These are phyloP conservation scores for Aureobasidium sp. DNA, from an alignment of 2,329 filamentous ascomycete genomes.

Conservation along the genomic window DNA sequence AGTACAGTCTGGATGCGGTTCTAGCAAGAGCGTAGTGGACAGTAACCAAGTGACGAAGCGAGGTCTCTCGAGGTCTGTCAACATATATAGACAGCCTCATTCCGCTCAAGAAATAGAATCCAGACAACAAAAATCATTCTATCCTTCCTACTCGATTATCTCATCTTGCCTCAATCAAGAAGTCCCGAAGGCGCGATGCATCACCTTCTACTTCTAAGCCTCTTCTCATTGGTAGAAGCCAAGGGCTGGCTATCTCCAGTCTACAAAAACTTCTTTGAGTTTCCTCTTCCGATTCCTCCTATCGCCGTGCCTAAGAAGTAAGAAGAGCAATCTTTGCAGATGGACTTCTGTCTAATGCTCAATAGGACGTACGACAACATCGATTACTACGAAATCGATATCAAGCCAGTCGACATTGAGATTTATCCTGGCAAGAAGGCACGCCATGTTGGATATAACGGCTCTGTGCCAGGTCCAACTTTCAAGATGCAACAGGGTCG, in stretches of 20 bases:
- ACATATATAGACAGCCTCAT: neutral
- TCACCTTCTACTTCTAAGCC: neutral
- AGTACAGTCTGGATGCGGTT: neutral
- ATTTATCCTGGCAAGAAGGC: slow-evolving; percentile 36
- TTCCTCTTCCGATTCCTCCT: neutral
- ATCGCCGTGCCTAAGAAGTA: neutral
- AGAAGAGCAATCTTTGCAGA: neutral
- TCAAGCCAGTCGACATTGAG: slow-evolving; percentile 35
- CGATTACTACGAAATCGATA: slow-evolving; percentile 42
- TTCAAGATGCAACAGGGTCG: slow-evolving; percentile 41
- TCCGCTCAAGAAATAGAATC: no score
- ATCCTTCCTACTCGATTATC: no score
- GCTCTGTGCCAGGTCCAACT: slow-evolving; percentile 46
- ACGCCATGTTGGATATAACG: slow-evolving; percentile 44
- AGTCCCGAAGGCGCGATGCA: neutral
- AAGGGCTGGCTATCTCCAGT: neutral
- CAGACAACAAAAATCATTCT: neutral
- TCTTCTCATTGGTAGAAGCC: neutral
- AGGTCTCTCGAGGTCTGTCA: no score
- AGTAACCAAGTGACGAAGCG: no score
- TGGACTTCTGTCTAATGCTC: neutral
- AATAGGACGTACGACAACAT: slow-evolving; percentile 25
- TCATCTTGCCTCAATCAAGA: neutral
- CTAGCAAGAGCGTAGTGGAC: neutral
- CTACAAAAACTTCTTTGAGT: slow-evolving; percentile 3